Percentiles rank a stretch among this genome's conserved stretches.
Evolutionary conservation across 106 monocot genomes (phyloP).

Genomic region (Dactylorhiza incarnata): DNA sequence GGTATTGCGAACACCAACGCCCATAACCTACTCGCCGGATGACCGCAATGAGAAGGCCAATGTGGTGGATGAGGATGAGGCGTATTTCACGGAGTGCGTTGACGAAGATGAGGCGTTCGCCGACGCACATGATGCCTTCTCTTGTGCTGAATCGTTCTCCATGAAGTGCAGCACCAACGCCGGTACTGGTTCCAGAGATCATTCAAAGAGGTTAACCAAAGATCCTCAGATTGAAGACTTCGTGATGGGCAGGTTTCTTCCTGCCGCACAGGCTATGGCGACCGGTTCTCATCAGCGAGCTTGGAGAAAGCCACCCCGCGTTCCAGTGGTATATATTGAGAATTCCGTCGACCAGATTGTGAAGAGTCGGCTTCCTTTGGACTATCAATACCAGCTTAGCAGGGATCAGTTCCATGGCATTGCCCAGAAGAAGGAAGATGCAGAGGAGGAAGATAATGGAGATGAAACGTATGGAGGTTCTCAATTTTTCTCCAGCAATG

Average conservation of each 20-base stretch:
- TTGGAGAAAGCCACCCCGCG: background rate
- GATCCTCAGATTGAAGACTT: constrained; percentile 28
- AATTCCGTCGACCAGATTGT: background rate
- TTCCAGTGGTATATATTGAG: background rate
- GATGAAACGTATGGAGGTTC: constrained; percentile 12
- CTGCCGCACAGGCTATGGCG: constrained; percentile 66
- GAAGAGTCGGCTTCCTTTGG: constrained; percentile 13
- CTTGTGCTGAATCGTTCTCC: constrained; percentile 28
- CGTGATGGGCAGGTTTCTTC: constrained; percentile 74
- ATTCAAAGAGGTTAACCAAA: constrained; percentile 11
- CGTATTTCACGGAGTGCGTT: background rate
- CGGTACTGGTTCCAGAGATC: background rate
- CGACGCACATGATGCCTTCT: constrained; percentile 31
- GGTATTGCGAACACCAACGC: background rate
- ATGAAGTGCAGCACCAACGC: constrained; percentile 41
- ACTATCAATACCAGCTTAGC: background rate
- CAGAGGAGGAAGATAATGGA: constrained; percentile 22
- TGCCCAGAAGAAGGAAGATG: background rate
- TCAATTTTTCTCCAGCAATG: constrained; percentile 21
- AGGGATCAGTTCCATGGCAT: constrained; percentile 1
- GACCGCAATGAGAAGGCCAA: background rate
- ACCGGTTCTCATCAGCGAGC: constrained; percentile 15
- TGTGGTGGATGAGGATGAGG: background rate
- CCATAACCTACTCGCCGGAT: background rate
- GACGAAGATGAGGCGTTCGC: constrained; percentile 26